Evolutionary conservation across 2,329 filamentous ascomycete species (phyloP).

Genomic region (Trichoderma harzianum): DNA sequence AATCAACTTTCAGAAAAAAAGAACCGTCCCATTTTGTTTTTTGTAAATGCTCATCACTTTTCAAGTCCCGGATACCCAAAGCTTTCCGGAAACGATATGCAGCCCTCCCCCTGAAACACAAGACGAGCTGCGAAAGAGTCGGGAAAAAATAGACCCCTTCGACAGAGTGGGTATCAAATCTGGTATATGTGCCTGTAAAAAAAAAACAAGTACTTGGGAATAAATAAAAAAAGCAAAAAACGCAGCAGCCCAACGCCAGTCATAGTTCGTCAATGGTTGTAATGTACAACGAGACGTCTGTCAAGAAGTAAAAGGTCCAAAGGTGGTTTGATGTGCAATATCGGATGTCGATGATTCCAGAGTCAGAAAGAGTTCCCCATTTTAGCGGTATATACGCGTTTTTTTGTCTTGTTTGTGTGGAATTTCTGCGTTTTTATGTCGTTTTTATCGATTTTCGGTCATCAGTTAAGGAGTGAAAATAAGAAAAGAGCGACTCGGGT

Average conservation of each 20-base stretch:
- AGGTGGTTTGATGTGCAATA: background rate
- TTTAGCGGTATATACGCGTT: background rate
- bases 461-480: background rate
- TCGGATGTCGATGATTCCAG: background rate
- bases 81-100: background rate
- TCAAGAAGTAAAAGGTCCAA: background rate
- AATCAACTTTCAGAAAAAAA: background rate
- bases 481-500: slow-evolving; percentile 20
- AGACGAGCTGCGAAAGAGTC: slow-evolving; percentile 10
- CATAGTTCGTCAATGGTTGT: slow-evolving; percentile 11
- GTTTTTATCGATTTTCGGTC: background rate
- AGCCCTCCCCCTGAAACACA: slow-evolving; percentile 12
- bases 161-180: slow-evolving; percentile 25
- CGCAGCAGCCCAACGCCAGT: slow-evolving; percentile 13
- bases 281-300: slow-evolving; percentile 13
- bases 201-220: slow-evolving; percentile 11
- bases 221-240: background rate
- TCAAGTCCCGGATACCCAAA: background rate
- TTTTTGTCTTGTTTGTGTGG: background rate
- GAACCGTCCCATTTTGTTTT: background rate
- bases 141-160: background rate
- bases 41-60: background rate
- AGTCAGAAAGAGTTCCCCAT: slow-evolving; percentile 15
- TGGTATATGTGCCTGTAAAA: slow-evolving; percentile 21
- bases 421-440: background rate